Conservation (phyloP, 768 basidiomycete genomes). For the Lactarius psammicola region DNA sequence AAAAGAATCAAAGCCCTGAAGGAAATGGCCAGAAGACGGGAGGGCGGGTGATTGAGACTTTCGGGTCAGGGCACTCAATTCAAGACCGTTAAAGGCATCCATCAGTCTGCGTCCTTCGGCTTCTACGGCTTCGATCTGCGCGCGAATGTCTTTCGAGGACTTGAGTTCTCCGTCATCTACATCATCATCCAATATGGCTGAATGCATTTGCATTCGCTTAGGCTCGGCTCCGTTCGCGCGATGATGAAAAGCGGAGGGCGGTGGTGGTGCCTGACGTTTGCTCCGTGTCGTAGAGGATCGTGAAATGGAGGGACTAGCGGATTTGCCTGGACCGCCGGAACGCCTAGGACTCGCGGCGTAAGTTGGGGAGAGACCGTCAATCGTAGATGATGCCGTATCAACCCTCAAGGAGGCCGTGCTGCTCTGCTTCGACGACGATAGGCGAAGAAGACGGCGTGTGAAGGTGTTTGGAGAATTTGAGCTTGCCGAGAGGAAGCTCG, state of each 20-base stretch:
- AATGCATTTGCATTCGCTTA: constrained; percentile 26
- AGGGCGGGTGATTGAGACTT: constrained; percentile 38
- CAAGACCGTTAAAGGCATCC: constrained; percentile 79
- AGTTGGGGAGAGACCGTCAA: constrained; percentile 35
- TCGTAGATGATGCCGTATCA: constrained; percentile 43
- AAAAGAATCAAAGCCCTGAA: constrained; percentile 21
- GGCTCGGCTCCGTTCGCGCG: constrained; percentile 26
- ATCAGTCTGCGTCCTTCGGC: constrained; percentile 67
- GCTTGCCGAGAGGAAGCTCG: constrained; percentile 34
- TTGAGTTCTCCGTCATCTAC: constrained; percentile 57
- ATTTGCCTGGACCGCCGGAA: constrained; percentile 28
- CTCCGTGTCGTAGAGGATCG: constrained; percentile 39
- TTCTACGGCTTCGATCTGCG: constrained; percentile 67
- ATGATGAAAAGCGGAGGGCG: constrained; percentile 37
- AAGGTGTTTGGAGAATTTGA: constrained; percentile 30
- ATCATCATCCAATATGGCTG: constrained; percentile 38
- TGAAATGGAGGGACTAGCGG: constrained; percentile 33
- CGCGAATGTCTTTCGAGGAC: constrained; percentile 60
- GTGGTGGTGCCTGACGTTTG: constrained; percentile 26
- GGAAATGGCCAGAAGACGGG: constrained; percentile 28
- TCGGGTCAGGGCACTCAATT: constrained; percentile 63
- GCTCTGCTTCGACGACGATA: constrained; percentile 47
- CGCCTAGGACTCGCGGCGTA: constrained; percentile 32
- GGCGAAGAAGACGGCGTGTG: constrained; percentile 33
- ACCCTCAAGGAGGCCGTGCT: constrained; percentile 50